Percentiles rank a stretch among this genome's conserved stretches.
phyloP scores from a whole-genome alignment of 2,329 filamentous ascomycete genomes.

The Neopestalotiopsis clavispora region DNA sequence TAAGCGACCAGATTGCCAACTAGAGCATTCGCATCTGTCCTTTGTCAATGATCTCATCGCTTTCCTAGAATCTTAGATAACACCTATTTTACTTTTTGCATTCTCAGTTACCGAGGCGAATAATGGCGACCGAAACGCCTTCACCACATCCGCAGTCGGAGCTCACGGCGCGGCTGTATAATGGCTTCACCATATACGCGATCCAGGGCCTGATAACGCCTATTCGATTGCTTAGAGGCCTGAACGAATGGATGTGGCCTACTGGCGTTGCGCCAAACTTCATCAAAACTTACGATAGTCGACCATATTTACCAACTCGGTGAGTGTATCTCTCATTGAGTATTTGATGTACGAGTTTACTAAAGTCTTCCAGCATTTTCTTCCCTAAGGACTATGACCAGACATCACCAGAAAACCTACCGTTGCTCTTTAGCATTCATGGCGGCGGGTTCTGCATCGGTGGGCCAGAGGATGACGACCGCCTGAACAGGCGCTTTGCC shows the following conservation, averaged over 20 bases:
- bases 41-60: background rate
- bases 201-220: slow-evolving; percentile 6
- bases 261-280: slow-evolving; percentile 30
- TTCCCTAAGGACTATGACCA: slow-evolving; percentile 36
- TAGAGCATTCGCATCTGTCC: background rate
- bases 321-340: slow-evolving; percentile 20
- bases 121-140: slow-evolving; percentile 1
- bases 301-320: slow-evolving; percentile 39
- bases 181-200: slow-evolving; percentile 4
- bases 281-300: slow-evolving; percentile 40
- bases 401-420: slow-evolving; percentile 31
- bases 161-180: slow-evolving; percentile 3
- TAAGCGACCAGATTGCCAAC: background rate
- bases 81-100: background rate
- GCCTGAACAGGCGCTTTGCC: slow-evolving; percentile 43
- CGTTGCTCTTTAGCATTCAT: slow-evolving; percentile 49
- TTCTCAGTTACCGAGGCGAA: background rate
- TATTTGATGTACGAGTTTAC: background rate
- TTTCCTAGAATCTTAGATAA: background rate
- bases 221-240: background rate
- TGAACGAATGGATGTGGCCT: slow-evolving; percentile 14
- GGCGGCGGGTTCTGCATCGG: slow-evolving; percentile 49
- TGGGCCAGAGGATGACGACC: slow-evolving; percentile 42
- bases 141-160: background rate
- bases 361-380: slow-evolving; percentile 34